These are phyloP conservation scores for Boletus sp. DNA, from an alignment of 768 basidiomycete species.

Conservation along the genomic window DNA sequence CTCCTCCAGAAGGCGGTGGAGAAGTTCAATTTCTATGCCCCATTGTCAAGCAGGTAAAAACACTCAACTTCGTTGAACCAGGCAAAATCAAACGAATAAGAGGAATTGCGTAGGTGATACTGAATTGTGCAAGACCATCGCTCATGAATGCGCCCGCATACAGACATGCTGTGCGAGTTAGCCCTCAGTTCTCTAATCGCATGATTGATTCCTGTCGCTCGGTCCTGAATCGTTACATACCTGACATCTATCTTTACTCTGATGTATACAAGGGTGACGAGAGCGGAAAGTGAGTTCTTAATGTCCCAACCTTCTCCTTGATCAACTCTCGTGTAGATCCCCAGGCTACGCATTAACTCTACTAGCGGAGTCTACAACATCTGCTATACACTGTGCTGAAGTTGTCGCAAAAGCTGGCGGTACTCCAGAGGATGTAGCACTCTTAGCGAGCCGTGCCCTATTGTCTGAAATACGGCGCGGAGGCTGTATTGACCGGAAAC, in stretches of 20 bases:
- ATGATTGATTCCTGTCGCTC: conserved; percentile 96
- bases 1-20: conserved; percentile 87
- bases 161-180: conserved; percentile 95
- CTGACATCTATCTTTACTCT: conserved; percentile 97
- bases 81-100: conserved; percentile 94
- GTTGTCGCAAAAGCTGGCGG: conserved; percentile 77
- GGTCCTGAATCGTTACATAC: conserved; percentile 92
- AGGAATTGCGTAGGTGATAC: conserved; percentile 79
- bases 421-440: conserved; percentile 90
- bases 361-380: conserved; percentile 89
- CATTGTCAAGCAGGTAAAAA: conserved; percentile 85
- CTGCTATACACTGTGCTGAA: conserved; percentile 84
- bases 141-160: background rate
- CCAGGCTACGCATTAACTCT: conserved; percentile 93
- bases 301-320: background rate
- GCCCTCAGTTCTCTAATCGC: conserved; percentile 94
- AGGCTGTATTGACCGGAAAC: conserved; percentile 88
- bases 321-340: conserved; percentile 51
- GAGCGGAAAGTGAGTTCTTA: conserved; percentile 79
- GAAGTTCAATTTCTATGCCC: conserved; percentile 94
- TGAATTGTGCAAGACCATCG: background rate
- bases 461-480: conserved; percentile 76
- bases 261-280: conserved; percentile 98
- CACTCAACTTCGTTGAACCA: conserved; percentile 85
- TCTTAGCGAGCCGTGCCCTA: conserved; percentile 74